Conservation (phyloP, 805 yeast species). For the Diddensiella santjacobensis region DNA sequence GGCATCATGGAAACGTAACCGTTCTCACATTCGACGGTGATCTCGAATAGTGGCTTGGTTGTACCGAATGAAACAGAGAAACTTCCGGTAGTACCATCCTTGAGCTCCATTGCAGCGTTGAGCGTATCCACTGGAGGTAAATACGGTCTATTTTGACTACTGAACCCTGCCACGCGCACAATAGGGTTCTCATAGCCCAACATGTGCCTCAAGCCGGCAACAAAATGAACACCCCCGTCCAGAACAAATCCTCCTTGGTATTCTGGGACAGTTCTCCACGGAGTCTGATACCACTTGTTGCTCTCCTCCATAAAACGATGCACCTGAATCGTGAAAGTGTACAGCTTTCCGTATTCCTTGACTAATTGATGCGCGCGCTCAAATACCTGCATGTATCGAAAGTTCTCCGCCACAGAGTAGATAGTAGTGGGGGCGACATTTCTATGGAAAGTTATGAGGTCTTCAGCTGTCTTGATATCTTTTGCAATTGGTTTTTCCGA, state of each 20-base stretch:
- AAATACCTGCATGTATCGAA: conserved; percentile 18
- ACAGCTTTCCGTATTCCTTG: conserved; percentile 14
- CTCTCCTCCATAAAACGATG: conserved; percentile 14
- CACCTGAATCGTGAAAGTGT: conserved; percentile 14
- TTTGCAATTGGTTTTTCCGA: conserved; percentile 29
- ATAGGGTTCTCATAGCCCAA: conserved; percentile 12
- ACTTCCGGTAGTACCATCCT: conserved; percentile 18
- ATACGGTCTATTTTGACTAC: conserved; percentile 12
- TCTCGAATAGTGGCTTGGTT: conserved; percentile 13
- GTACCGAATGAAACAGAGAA: conserved; percentile 22
- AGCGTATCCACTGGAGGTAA: conserved; percentile 23
- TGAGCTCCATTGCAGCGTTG: conserved; percentile 10
- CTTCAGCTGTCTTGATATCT: conserved; percentile 20
- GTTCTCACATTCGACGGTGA: conserved; percentile 17
- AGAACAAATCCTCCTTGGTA: conserved; percentile 28
- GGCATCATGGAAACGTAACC: conserved; percentile 22
- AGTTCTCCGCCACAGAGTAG: conserved; percentile 24
- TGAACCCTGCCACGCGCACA: conserved; percentile 10
- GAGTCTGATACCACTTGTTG: conserved; percentile 20
- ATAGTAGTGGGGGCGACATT: conserved; percentile 5
- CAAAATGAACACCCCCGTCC: conserved; percentile 27
- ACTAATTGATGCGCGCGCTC: conserved; percentile 15
- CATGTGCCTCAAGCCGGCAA: conserved; percentile 20
- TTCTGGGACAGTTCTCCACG: conserved; percentile 25
- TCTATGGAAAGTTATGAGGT: conserved; percentile 15